Evolutionary conservation across 23 red algal species (phyloP), one percentile per base, ranked within the genome.

Genomic region (Gracilaria domingensis): DNA sequence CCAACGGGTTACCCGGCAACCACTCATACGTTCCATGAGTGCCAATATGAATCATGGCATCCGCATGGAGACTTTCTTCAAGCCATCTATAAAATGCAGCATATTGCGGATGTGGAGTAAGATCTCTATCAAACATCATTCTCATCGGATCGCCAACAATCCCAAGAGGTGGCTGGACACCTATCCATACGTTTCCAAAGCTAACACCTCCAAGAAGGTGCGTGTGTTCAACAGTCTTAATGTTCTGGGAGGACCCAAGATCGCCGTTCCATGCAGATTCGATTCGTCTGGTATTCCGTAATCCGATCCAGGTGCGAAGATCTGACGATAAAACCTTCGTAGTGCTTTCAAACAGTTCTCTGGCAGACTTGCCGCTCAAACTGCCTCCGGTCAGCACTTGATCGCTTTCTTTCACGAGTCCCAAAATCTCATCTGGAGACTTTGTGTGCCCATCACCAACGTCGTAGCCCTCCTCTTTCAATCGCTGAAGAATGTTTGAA

Each of bases 101-200:
- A 45, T 89, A 95, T 57, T 89, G 84, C 21, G 83, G 93, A 57
- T 95, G 93, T 13, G 93, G 93, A 5, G 93, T 73, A 2, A 87
- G 84, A 61, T 89, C 84, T 62, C 84, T 87, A 25, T 88, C 83
- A 69, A 95, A 95, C 73, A 95, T 80, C 93, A 95, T 82, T n/a
- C 93, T 85, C 93, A 95, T 89, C 12, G 93, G 93, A 75, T 95
- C 93, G 20, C 93, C 93, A 0, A 71, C 84, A 17, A 89, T 57
- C 7, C 93, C 93, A 6, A 95, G 48, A 23, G 93, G 83, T 40
- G 93, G 93, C 85, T 95, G 93, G 8, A 95, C 85, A 18, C 83
- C 93, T 23, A 95, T 77, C 83, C 83, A 95, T 12, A 95, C 49
- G 30, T 95, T 95, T 33, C 93, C 93, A 71, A 94, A 69, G 38